Percentiles rank a stretch among this genome's conserved stretches.
These are phyloP conservation scores for Wickerhamiella infanticola DNA, from an alignment of 1,139 yeast genomes.

Conservation along the genomic window DNA sequence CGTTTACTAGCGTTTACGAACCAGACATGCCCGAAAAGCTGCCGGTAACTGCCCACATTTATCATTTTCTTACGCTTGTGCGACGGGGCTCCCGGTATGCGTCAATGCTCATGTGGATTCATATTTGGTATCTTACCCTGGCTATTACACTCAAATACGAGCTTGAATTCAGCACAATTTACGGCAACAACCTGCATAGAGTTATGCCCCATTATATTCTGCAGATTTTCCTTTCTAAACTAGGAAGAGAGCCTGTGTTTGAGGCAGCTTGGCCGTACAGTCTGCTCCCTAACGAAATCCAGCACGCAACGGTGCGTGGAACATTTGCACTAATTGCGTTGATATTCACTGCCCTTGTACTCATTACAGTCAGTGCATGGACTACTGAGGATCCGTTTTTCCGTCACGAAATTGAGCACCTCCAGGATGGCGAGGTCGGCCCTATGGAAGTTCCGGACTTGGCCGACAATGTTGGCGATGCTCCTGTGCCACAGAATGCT, in stretches of 20 bases:
- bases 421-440: conserved; percentile 10
- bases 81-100: neutral
- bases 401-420: conserved; percentile 13
- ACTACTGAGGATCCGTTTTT: conserved; percentile 7
- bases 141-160: neutral
- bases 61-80: neutral
- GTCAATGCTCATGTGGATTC: neutral
- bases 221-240: neutral
- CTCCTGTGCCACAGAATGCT: conserved; percentile 3
- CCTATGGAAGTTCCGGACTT: conserved; percentile 12
- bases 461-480: conserved; percentile 12
- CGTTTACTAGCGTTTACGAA: conserved; percentile 26
- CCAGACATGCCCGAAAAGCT: conserved; percentile 48
- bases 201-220: neutral
- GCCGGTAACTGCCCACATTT: conserved; percentile 31
- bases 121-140: neutral
- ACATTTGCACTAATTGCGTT: neutral
- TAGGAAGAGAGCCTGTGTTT: neutral
- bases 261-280: neutral
- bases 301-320: neutral
- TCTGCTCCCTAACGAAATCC: neutral
- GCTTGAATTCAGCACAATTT: neutral
- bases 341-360: neutral
- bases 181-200: neutral
- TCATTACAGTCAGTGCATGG: neutral